Evolutionary conservation across 805 yeast genomes (phyloP), one percentile per base, ranked within the genome.

Genomic region (Wickerhamomyces xylosicus): DNA sequence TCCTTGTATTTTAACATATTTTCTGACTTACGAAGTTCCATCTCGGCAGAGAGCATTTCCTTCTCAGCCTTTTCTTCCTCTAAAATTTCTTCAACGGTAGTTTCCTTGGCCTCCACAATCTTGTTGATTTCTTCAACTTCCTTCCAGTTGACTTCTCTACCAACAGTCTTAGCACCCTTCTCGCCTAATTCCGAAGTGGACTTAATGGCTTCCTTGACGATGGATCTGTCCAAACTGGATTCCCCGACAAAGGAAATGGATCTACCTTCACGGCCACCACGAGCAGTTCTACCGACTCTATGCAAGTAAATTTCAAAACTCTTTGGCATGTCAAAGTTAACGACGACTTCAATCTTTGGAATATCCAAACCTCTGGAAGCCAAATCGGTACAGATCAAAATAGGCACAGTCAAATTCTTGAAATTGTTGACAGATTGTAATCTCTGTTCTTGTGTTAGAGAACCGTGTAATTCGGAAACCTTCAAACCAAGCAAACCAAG

Each of bases 301-400:
- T 92, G 98, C 53, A 92, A 68, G 60, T 92, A 92, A 31, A 90
- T 74, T 48, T 92, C 98, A 53, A 84, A 80, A 22, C 84, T 70
- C 59, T 85, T 85, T 37, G 98, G 98, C 94, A 92, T 85, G 56
- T 92, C 98, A 60, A 71, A 92, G 63, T 92, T 92, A 54, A 92
- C 74, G 35, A 92, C 99, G 43, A 82, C 78, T 59, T 89, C 97
- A 58, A 92, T 89, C 63, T 90, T 90, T 45, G 97, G 97, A 55
- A 92, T 92, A 82, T 92, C 99, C 57, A 92, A 72, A 72, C 99
- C 99, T 76, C 99, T 84, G 21, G 98, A 90, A 2, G 98, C 98
- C 59, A 92, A 73, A 72, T 92, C 99, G 1, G 99, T 92, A 79
- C 97, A 92, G 32, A 92, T 71, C 42, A 92, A 68, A 9, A 90